phyloP scores from a whole-genome alignment of 176 grass and related monocot species.

The Aegilops speltoides region DNA sequence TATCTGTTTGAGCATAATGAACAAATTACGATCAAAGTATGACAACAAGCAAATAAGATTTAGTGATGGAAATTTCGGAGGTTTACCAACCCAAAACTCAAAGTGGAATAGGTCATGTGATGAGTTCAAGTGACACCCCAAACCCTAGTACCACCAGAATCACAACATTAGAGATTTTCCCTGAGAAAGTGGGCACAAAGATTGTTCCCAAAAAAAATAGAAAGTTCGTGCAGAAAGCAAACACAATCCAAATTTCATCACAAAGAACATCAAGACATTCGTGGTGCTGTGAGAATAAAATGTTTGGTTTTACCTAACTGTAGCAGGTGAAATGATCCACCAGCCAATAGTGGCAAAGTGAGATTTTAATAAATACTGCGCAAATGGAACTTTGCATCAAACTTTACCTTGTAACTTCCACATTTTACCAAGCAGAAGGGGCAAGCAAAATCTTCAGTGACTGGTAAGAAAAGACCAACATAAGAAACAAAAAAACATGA shows the following conservation, averaged over 20 bases:
- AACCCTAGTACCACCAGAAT: constrained; percentile 56
- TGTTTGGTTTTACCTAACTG: constrained; percentile 6
- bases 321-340: constrained; percentile 15
- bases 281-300: background rate
- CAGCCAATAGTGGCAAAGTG: background rate
- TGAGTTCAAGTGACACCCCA: constrained; percentile 80
- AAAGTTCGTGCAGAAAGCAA: background rate
- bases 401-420: constrained; percentile 92
- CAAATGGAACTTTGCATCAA: constrained; percentile 22
- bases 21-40: constrained; percentile 25
- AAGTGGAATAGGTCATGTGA: constrained; percentile 95
- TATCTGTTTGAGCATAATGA: constrained; percentile 56
- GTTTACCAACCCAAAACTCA: constrained; percentile 97
- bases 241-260: background rate
- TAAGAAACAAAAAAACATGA: constrained; percentile 8
- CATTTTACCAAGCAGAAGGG: constrained; percentile 87
- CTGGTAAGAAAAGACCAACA: constrained; percentile 56
- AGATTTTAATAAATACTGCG: background rate
- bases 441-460: constrained; percentile 97
- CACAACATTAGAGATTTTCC: constrained; percentile 30
- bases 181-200: background rate
- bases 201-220: background rate
- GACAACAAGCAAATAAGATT: constrained; percentile 18
- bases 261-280: constrained; percentile 4
- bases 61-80: constrained; percentile 38